Evolutionary conservation across 2,329 filamentous ascomycete genomes (phyloP).

Genomic region (Ophiostoma triangulosporum): DNA sequence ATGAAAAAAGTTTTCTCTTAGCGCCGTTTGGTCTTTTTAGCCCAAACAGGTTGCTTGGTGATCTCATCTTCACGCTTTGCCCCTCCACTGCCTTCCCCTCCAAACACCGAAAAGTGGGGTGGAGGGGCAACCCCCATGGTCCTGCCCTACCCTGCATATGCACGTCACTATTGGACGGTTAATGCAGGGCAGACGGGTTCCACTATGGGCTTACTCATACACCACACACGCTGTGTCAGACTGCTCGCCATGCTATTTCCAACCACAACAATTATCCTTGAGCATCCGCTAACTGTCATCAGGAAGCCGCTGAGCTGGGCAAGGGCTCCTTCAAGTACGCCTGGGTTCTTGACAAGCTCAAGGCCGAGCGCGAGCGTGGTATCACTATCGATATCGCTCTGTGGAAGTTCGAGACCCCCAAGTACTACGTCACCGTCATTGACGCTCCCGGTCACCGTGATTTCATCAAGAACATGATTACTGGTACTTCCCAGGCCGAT

Average conservation of each 20-base stretch:
- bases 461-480: conserved; percentile 99
- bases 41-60: not conserved
- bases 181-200: not conserved
- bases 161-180: not conserved
- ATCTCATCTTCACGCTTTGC: conserved; percentile 8
- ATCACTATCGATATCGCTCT: conserved; percentile 99
- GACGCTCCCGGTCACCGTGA: conserved; percentile 99
- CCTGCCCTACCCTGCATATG: not conserved
- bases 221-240: not conserved
- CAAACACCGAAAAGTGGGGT: conserved; percentile 11
- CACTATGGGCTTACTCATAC: not conserved
- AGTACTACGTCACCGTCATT: conserved; percentile 97
- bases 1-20: conserved; percentile 15
- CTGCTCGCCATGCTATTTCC: not conserved
- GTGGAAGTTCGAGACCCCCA: conserved; percentile 99
- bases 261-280: not conserved
- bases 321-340: conserved; percentile 99
- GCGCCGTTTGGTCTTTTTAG: conserved; percentile 15
- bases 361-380: conserved; percentile 99
- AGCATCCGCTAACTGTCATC: conserved; percentile 18
- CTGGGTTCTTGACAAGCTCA: conserved; percentile 99
- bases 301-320: conserved; percentile 98
- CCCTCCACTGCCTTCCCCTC: conserved; percentile 4
- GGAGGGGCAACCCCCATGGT: conserved; percentile 9
- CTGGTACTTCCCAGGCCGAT: conserved; percentile 99